These are phyloP conservation scores for Lyophyllum decastes DNA, from an alignment of 768 basidiomycete genomes.

Conservation along the genomic window DNA sequence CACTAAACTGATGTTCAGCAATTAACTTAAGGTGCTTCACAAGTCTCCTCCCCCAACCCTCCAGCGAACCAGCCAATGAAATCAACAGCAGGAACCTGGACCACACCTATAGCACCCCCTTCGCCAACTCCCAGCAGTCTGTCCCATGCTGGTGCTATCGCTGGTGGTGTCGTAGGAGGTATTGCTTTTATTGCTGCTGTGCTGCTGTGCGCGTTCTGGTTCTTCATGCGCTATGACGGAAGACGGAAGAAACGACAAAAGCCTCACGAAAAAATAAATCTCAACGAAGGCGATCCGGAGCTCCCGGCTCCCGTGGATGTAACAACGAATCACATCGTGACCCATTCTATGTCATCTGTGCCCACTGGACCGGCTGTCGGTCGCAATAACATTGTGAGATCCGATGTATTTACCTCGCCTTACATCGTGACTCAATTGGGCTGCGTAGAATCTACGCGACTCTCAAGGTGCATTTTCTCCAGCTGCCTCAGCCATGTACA, in stretches of 20 bases:
- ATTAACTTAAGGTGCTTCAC: background rate
- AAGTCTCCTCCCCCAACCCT: background rate
- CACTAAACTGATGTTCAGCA: background rate
- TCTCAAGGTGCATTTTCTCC: slow-evolving; percentile 27
- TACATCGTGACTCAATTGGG: background rate
- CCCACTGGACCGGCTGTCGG: background rate
- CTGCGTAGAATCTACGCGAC: slow-evolving; percentile 5
- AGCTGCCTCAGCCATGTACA: slow-evolving; percentile 29
- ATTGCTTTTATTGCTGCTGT: slow-evolving; percentile 43
- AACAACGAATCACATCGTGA: background rate
- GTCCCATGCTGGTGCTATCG: slow-evolving; percentile 51
- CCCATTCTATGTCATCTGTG: slow-evolving; percentile 11
- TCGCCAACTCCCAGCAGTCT: background rate
- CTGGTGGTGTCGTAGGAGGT: slow-evolving; percentile 61
- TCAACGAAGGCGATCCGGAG: slow-evolving; percentile 15
- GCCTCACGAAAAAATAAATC: slow-evolving; percentile 7
- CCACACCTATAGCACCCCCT: background rate
- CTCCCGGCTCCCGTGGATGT: background rate
- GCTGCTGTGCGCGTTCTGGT: slow-evolving; percentile 39
- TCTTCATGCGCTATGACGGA: slow-evolving; percentile 23
- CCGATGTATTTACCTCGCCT: background rate
- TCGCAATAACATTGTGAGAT: slow-evolving; percentile 3
- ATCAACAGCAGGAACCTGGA: background rate
- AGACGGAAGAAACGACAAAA: slow-evolving; percentile 5
- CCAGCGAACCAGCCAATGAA: background rate